Evolutionary conservation across 106 monocot species (phyloP), one percentile per base, ranked within the genome.

Genomic region (Vanilla planifolia): DNA sequence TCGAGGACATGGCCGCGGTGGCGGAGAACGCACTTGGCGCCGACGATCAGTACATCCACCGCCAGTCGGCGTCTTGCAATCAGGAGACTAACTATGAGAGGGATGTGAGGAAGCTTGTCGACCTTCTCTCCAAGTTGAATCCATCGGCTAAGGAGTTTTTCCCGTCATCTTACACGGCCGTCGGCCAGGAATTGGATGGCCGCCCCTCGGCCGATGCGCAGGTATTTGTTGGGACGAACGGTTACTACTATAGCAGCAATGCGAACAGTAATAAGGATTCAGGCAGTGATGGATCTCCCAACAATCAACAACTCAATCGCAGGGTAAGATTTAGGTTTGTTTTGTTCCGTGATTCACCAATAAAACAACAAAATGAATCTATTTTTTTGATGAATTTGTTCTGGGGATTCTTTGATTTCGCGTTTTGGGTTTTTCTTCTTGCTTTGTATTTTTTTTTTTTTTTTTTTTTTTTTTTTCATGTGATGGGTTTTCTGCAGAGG

Each of bases 111-210:
- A 61, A 80, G 41, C 70, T 93, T 13, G 84, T 85, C 21, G 82
- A 89, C 57, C 63, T 85, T 50, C 77, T 94, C 39, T 83, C 93
- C 35, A 96, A 87, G 61, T 47, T 96, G 71, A 96, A 96, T 65
- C 95, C 95, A 2, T 81, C 79, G 15, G 95, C 95, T n/a, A 79
- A 86, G 63, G 95, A 96, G 78, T 96, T 96, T 71, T 45, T 96
- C 36, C 95, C 95, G 3, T 86, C 90, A 7, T 75, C 82, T 21
- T 41, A 53, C 55, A 23, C 35, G 26, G 32, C 53, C 56, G 40
- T 30, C 23, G 45, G 53, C 15, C 19, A 59, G 41, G 75, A 61
- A 45, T 26, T 68, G 23, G 76, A 73, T 17, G 73, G 73, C 23
- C 58, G 34, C 20, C 69, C 80, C 17, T 84, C 84, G 1, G 84